Conservation (phyloP, 2,329 filamentous ascomycete species). For the Clarireedia homoeocarpa region DNA sequence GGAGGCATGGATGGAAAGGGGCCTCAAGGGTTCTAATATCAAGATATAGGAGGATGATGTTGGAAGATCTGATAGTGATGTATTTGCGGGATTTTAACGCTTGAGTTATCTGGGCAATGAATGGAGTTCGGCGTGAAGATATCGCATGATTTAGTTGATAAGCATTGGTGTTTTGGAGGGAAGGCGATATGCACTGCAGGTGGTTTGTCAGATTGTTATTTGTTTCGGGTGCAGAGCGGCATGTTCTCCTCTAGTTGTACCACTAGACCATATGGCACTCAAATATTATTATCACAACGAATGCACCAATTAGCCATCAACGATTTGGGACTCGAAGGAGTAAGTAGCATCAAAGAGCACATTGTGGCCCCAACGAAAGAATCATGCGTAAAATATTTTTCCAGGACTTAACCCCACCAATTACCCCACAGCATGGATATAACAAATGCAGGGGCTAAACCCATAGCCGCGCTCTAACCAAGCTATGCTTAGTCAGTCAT, state of each 20-base stretch:
- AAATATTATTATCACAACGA: neutral
- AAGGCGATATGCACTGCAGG: constrained; percentile 1
- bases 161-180: constrained; percentile 5
- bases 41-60: neutral
- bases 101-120: neutral
- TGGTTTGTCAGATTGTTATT: neutral
- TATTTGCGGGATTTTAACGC: neutral
- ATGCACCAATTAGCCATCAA: no score
- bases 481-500: no score
- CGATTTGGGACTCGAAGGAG: no score
- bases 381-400: no score
- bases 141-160: neutral
- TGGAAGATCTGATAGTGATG: neutral
- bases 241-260: neutral
- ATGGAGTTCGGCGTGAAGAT: neutral
- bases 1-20: constrained; percentile 38
- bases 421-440: no score
- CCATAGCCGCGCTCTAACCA: no score
- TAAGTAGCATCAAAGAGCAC: no score
- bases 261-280: constrained; percentile 2
- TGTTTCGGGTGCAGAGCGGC: neutral
- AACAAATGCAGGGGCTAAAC: no score
- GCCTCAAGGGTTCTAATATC: constrained; percentile 20
- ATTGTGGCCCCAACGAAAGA: no score
- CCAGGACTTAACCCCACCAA: no score